Evolutionary conservation across 345 rosid species (phyloP).

Genomic region (Bretschneidera sinensis): DNA sequence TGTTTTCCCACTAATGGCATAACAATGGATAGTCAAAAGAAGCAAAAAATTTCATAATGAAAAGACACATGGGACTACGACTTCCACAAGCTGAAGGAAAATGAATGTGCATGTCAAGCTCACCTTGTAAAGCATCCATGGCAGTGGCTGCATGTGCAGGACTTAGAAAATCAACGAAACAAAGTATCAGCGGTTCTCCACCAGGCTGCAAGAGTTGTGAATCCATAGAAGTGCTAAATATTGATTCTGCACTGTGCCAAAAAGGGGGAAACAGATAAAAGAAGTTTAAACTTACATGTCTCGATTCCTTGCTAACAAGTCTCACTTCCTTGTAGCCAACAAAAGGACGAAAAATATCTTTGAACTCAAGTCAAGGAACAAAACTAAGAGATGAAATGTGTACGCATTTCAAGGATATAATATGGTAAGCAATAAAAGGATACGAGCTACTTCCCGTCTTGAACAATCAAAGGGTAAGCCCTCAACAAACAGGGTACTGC

Average conservation of each 20-base stretch:
- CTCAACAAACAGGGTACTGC: slow-evolving; percentile 58
- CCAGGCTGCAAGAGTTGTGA: slow-evolving; percentile 42
- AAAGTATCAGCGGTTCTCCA: slow-evolving; percentile 48
- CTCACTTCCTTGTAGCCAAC: slow-evolving; percentile 74
- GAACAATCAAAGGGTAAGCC: slow-evolving; percentile 56
- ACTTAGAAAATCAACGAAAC: slow-evolving; percentile 67
- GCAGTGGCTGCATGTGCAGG: slow-evolving; percentile 71
- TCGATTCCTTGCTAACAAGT: slow-evolving; percentile 61
- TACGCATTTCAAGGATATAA: slow-evolving; percentile 8
- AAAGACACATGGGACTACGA: neutral
- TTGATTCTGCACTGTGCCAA: slow-evolving; percentile 1
- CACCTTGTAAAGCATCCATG: slow-evolving; percentile 70
- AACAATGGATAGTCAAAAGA: neutral
- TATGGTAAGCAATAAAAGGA: slow-evolving; percentile 28
- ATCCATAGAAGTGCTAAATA: slow-evolving; percentile 9
- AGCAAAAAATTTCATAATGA: neutral
- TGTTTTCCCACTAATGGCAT: neutral
- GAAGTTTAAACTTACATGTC: slow-evolving; percentile 35
- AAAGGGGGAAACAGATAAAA: neutral
- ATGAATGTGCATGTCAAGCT: slow-evolving; percentile 16
- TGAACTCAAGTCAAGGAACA: slow-evolving; percentile 35
- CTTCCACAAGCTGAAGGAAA: neutral
- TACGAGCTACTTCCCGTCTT: slow-evolving; percentile 58
- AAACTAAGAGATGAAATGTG: slow-evolving; percentile 1
- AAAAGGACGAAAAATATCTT: slow-evolving; percentile 71